These are phyloP conservation scores for Scenedesmus sp. DNA, from an alignment of 163 green algal species.

Conservation along the genomic window DNA sequence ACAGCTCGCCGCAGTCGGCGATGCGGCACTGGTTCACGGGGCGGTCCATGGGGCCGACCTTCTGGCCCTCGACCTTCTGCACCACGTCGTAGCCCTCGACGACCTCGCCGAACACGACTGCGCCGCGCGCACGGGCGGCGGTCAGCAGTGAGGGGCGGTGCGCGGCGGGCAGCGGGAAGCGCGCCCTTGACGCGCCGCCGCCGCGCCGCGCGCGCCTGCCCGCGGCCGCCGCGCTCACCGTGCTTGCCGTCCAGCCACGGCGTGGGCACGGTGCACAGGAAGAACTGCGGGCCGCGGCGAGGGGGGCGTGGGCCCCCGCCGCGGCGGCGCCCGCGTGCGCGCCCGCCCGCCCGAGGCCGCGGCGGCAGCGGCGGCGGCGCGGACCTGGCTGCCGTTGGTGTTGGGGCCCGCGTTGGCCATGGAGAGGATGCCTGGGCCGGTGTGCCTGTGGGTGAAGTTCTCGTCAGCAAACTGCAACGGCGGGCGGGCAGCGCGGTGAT, in stretches of 20 bases:
- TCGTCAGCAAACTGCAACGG: slow-evolving; percentile 64
- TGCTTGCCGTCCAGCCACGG: slow-evolving; percentile 76
- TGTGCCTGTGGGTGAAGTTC: slow-evolving; percentile 56
- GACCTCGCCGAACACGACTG: too few species aligned
- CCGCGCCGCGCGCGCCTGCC: too few species aligned
- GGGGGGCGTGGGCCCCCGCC: too few species aligned
- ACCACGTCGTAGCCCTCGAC: slow-evolving; percentile 77
- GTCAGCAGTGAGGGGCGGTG: too few species aligned
- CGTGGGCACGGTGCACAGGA: slow-evolving; percentile 58
- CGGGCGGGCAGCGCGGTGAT: too few species aligned
- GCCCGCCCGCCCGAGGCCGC: too few species aligned
- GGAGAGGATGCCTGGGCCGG: slow-evolving; percentile 73
- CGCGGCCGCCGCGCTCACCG: too few species aligned
- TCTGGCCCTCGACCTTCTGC: slow-evolving; percentile 59
- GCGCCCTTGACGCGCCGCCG: too few species aligned
- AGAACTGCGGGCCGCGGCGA: neutral
- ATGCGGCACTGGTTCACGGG: slow-evolving; percentile 65
- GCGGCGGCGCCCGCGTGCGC: too few species aligned
- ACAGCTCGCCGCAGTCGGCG: slow-evolving; percentile 65
- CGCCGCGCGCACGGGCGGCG: too few species aligned
- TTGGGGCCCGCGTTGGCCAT: slow-evolving; percentile 84
- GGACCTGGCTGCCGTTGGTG: slow-evolving; percentile 75
- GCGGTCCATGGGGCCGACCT: slow-evolving; percentile 62
- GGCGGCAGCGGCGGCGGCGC: too few species aligned
- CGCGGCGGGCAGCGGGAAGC: too few species aligned